Conservation (phyloP, 2,329 filamentous ascomycete genomes). For the Mollisia scopiformis region DNA sequence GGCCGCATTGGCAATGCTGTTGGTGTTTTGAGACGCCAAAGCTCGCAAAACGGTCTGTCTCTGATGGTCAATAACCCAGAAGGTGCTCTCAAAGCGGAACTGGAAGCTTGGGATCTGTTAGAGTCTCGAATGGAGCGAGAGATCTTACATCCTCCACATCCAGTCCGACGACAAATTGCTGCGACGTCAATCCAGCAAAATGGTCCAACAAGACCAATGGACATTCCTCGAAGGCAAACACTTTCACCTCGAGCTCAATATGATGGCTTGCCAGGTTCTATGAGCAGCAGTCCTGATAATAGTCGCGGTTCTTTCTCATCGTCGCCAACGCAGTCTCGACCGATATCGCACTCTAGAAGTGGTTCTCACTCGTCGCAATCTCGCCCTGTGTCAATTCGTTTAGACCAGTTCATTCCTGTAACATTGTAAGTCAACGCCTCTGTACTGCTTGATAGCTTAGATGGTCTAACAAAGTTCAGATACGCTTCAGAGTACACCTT, state of each 20-base stretch:
- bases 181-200: neutral
- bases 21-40: slow-evolving; percentile 15
- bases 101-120: slow-evolving; percentile 27
- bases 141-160: slow-evolving; percentile 22
- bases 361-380: slow-evolving; percentile 19
- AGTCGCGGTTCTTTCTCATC: slow-evolving; percentile 10
- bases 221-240: slow-evolving; percentile 9
- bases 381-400: slow-evolving; percentile 12
- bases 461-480: slow-evolving; percentile 5
- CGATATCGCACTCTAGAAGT: slow-evolving; percentile 12
- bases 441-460: neutral
- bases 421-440: slow-evolving; percentile 14
- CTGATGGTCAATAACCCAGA: slow-evolving; percentile 11
- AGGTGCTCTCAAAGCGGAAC: slow-evolving; percentile 21
- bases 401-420: slow-evolving; percentile 15
- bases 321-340: slow-evolving; percentile 11
- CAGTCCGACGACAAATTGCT: neutral
- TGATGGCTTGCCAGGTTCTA: slow-evolving; percentile 15
- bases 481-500: slow-evolving; percentile 13
- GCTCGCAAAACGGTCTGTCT: neutral
- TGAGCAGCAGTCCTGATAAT: slow-evolving; percentile 12
- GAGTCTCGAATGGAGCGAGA: slow-evolving; percentile 28
- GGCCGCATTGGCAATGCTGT: slow-evolving; percentile 22
- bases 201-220: slow-evolving; percentile 12
- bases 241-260: slow-evolving; percentile 10